Conservation (phyloP, 495 filamentous ascomycete species). For the Aspergillus biplanus region DNA sequence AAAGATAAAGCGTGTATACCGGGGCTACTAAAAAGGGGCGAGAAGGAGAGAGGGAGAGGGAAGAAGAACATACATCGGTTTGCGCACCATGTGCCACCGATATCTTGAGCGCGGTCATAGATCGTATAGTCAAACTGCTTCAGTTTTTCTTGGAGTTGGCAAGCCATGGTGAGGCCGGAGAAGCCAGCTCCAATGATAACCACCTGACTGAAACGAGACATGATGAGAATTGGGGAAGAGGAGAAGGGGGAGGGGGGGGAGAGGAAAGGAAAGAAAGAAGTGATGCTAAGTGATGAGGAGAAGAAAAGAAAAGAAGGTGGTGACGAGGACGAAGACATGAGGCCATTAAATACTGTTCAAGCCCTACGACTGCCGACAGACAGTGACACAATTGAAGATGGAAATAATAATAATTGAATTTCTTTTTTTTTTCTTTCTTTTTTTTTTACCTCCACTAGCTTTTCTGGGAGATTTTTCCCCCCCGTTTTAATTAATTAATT, state of each 20-base stretch:
- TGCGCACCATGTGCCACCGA: slow-evolving; percentile 32
- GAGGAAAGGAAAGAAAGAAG: neutral
- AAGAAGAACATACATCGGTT: slow-evolving; percentile 26
- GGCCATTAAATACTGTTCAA: neutral
- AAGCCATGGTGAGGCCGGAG: slow-evolving; percentile 32
- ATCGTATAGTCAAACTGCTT: slow-evolving; percentile 29
- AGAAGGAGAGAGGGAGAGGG: neutral
- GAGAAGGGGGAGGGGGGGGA: neutral
- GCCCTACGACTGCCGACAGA: neutral
- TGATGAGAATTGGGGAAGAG: neutral
- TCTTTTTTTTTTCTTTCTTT: neutral
- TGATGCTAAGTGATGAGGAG: too few relatives aligned
- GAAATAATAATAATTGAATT: neutral
- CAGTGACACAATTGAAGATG: neutral
- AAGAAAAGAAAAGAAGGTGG: neutral
- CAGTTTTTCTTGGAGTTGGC: slow-evolving; percentile 26
- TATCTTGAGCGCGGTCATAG: slow-evolving; percentile 25
- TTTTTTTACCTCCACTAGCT: neutral
- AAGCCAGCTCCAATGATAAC: slow-evolving; percentile 35
- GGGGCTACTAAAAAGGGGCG: too few relatives aligned
- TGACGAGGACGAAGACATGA: neutral
- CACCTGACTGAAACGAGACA: slow-evolving; percentile 12
- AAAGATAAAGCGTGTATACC: neutral
- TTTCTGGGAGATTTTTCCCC: too few relatives aligned
- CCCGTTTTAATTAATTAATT: neutral